phyloP scores from a whole-genome alignment of 176 grass and related monocot species.

The Avena sativa region DNA sequence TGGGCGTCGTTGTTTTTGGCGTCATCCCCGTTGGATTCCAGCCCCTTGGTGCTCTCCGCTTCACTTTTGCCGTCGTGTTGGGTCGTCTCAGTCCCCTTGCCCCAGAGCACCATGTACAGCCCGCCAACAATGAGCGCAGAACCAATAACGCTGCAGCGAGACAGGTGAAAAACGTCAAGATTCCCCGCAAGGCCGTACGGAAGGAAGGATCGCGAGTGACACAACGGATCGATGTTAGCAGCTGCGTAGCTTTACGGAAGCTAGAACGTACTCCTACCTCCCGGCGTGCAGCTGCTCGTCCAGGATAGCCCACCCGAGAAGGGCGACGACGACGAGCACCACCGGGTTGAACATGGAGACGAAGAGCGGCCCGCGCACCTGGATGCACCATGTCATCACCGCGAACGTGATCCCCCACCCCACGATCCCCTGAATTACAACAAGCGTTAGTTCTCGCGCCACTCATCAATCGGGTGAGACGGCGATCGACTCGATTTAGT shows the following conservation, averaged over 20 bases:
- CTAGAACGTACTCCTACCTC: conserved; percentile 39
- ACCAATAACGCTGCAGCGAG: conserved; percentile 49
- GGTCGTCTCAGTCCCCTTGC: conserved; percentile 63
- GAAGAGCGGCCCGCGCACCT: conserved; percentile 70
- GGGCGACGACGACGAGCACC: conserved; percentile 72
- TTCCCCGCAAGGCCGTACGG: background rate
- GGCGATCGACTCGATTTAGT: background rate
- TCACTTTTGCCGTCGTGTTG: background rate
- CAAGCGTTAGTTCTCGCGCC: too few relatives aligned
- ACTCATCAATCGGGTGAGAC: background rate
- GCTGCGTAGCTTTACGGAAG: background rate
- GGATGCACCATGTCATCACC: conserved; percentile 42
- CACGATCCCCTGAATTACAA: conserved; percentile 55
- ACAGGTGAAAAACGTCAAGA: background rate
- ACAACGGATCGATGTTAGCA: background rate
- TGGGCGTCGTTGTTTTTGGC: background rate
- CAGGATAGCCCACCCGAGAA: conserved; percentile 76
- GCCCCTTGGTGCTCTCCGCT: background rate
- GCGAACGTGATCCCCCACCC: conserved; percentile 48
- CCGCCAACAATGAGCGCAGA: conserved; percentile 73
- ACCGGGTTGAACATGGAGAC: conserved; percentile 96
- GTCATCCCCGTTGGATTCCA: background rate
- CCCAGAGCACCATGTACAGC: conserved; percentile 89
- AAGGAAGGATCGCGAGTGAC: too few relatives aligned
- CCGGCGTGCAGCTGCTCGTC: conserved; percentile 73